Evolutionary conservation across 192 early-diverging fungal species (phyloP).

Genomic region (Radiomyces spectabilis): DNA sequence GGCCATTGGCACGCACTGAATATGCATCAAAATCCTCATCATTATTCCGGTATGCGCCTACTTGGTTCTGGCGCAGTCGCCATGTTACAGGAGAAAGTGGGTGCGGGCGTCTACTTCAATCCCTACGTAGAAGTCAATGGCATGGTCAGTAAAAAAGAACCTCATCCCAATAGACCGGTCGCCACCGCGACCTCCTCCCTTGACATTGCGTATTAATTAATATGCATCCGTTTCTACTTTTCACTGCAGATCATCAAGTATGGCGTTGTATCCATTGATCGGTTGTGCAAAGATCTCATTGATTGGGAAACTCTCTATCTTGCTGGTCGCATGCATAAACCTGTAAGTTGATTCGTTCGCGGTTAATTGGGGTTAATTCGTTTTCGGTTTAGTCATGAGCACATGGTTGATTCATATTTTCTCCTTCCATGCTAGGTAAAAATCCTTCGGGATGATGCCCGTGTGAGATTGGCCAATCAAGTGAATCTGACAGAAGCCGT

Average conservation of each 20-base stretch:
- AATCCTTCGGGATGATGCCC: conserved; percentile 67
- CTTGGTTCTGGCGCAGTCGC: conserved; percentile 71
- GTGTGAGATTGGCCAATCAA: conserved; percentile 68
- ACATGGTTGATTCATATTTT: neutral
- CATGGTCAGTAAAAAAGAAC: conserved; percentile 43
- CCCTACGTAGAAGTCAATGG: conserved; percentile 85
- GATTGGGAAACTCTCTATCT: conserved; percentile 96
- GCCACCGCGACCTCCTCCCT: too few species aligned
- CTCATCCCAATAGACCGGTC: too few species aligned
- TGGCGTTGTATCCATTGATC: conserved; percentile 91
- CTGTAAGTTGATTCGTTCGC: conserved; percentile 40
- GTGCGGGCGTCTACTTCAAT: conserved; percentile 95
- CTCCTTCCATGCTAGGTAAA: conserved; percentile 45
- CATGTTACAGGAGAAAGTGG: conserved; percentile 73
- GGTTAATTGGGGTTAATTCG: neutral
- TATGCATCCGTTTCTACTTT: too few species aligned
- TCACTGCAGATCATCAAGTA: conserved; percentile 74
- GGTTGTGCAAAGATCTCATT: conserved; percentile 75
- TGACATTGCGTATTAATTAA: neutral
- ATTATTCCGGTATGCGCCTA: conserved; percentile 79
- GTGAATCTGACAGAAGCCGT: conserved; percentile 84
- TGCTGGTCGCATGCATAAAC: conserved; percentile 96
- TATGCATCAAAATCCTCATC: conserved; percentile 80
- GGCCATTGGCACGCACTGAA: conserved; percentile 98
- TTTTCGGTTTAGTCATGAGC: too few species aligned